These are phyloP conservation scores for Ajuga chamaepitys DNA, from an alignment of 257 asterid species.

Conservation along the genomic window DNA sequence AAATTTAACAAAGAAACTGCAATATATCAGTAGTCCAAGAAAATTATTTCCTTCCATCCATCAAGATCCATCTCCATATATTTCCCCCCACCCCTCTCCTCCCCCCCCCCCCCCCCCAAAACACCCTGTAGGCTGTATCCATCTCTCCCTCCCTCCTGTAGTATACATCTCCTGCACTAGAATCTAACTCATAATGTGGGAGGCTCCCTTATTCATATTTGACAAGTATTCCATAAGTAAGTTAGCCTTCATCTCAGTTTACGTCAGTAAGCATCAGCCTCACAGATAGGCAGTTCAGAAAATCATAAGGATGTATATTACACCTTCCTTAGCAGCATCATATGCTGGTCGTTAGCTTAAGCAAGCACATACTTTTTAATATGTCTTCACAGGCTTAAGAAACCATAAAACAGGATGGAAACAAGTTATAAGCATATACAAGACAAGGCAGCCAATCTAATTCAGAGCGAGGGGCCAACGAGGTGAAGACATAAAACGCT, in stretches of 20 bases:
- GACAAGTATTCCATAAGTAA: not conserved
- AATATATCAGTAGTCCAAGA: not conserved
- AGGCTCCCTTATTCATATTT: not conserved
- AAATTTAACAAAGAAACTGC: not conserved
- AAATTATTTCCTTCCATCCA: not conserved
- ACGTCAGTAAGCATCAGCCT: too few relatives aligned
- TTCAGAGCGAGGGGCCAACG: not conserved
- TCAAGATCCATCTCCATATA: not conserved
- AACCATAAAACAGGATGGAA: not conserved
- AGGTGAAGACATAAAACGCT: not conserved
- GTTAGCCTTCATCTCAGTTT: not conserved
- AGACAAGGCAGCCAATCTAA: slow-evolving; percentile 1
- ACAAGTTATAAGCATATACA: not conserved
- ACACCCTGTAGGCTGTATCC: too few relatives aligned
- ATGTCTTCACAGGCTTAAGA: not conserved
- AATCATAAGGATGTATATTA: not conserved
- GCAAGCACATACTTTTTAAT: not conserved
- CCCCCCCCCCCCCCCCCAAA: too few relatives aligned
- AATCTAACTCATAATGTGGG: not conserved
- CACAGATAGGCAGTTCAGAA: not conserved
- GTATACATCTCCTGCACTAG: not conserved
- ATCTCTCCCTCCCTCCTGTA: too few relatives aligned
- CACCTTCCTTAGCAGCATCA: not conserved
- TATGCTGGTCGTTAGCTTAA: not conserved
- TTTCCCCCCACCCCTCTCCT: too few relatives aligned